A percentile compares a stretch with the other conserved stretches of the same genome.
Evolutionary conservation across 2,329 filamentous ascomycete genomes (phyloP).

Genomic region (Taxawa tesnikishii): DNA sequence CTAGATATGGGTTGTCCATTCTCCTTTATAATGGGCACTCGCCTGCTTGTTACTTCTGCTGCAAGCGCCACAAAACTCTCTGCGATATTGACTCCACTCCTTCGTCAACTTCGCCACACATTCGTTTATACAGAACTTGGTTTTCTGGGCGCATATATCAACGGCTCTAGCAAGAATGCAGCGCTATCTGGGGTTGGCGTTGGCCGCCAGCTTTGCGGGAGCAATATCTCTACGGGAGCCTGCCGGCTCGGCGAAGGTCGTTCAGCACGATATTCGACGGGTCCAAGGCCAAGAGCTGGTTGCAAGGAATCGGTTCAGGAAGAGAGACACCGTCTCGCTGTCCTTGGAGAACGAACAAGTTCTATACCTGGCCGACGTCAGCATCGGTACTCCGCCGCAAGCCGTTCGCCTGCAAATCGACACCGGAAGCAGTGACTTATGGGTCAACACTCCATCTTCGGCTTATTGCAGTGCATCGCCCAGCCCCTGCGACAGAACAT

Average conservation of each 20-base stretch:
- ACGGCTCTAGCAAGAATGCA: slow-evolving; percentile 9
- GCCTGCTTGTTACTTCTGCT: too few species aligned
- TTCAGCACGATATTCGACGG: slow-evolving; percentile 39
- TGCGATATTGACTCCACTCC: too few species aligned
- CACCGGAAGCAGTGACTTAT: slow-evolving; percentile 58
- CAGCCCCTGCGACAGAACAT: too few species aligned
- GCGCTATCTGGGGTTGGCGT: slow-evolving; percentile 13
- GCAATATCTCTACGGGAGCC: slow-evolving; percentile 17
- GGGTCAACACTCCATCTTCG: slow-evolving; percentile 36
- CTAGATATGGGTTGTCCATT: too few species aligned
- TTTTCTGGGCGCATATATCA: too few species aligned
- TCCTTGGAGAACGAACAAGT: slow-evolving; percentile 12
- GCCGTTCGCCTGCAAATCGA: slow-evolving; percentile 48
- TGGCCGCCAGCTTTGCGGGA: slow-evolving; percentile 12
- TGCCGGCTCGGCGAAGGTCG: slow-evolving; percentile 26
- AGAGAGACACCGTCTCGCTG: too few species aligned
- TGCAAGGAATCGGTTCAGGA: slow-evolving; percentile 31
- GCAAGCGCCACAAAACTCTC: too few species aligned
- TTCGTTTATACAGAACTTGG: too few species aligned
- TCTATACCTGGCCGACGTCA: slow-evolving; percentile 52
- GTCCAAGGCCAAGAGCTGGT: slow-evolving; percentile 32
- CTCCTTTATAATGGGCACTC: too few species aligned
- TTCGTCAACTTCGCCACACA: too few species aligned
- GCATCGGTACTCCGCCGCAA: slow-evolving; percentile 51
- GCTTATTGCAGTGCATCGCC: not conserved